These are phyloP conservation scores for Larix kaempferi DNA, from an alignment of 75 land plant species.

Conservation along the genomic window DNA sequence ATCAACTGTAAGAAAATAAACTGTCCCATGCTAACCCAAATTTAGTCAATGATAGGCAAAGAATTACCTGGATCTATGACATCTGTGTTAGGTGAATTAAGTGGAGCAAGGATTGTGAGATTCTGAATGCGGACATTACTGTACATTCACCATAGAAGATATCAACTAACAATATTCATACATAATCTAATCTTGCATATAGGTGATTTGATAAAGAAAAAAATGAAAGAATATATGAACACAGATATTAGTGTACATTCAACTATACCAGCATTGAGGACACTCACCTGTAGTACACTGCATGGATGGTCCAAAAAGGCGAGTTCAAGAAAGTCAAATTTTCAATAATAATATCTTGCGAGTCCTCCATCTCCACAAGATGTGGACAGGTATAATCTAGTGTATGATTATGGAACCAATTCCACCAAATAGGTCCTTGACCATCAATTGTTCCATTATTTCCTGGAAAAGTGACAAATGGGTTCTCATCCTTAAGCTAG, in stretches of 20 bases:
- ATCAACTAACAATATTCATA: not conserved
- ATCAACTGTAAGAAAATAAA: not conserved
- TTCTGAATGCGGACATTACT: slow-evolving; percentile 66
- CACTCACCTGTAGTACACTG: slow-evolving; percentile 78
- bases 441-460: slow-evolving; percentile 85
- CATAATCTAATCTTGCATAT: not conserved
- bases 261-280: not conserved
- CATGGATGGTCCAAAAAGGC: slow-evolving; percentile 87
- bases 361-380: slow-evolving; percentile 67
- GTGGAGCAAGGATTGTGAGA: slow-evolving; percentile 77
- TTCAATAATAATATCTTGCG: slow-evolving; percentile 53
- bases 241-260: too few species aligned
- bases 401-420: slow-evolving; percentile 34
- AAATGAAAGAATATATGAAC: slow-evolving; percentile 1
- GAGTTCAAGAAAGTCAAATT: slow-evolving; percentile 69
- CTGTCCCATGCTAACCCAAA: not conserved
- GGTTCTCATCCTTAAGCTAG: too few species aligned
- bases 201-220: not conserved
- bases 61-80: slow-evolving; percentile 91
- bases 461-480: slow-evolving; percentile 25
- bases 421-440: slow-evolving; percentile 86
- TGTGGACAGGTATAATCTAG: slow-evolving; percentile 70
- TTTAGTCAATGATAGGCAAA: not conserved
- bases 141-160: slow-evolving; percentile 14
- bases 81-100: slow-evolving; percentile 85